Conservation (phyloP, 108 stramenopile genomes). For the Nitzschia putrida region DNA sequence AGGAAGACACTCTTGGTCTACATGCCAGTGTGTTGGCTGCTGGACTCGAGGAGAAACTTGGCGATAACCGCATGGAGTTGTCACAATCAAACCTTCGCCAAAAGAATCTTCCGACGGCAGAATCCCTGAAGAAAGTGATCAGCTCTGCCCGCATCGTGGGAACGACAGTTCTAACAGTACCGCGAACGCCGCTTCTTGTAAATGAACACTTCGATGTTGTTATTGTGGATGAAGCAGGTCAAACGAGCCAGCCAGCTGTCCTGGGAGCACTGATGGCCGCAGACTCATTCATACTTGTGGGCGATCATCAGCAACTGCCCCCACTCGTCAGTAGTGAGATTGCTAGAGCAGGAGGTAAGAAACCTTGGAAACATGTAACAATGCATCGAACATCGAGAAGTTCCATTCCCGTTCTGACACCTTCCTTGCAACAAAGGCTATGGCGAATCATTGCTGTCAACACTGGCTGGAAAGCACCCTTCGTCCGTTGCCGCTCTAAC, state of each 20-base stretch:
- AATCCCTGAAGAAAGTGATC: constrained; percentile 54
- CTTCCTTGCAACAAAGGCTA: constrained; percentile 58
- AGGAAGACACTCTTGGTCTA: constrained; percentile 54
- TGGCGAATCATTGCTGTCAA: constrained; percentile 84
- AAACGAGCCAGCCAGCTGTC: constrained; percentile 91
- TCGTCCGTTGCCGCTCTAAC: constrained; percentile 79
- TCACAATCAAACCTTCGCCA: background rate
- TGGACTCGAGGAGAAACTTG: constrained; percentile 10
- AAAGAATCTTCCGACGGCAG: constrained; percentile 28
- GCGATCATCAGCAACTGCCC: constrained; percentile 97
- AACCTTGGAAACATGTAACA: background rate
- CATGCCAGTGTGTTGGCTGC: constrained; percentile 56
- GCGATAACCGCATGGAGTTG: constrained; percentile 5
- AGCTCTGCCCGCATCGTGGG: constrained; percentile 79
- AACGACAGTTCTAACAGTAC: constrained; percentile 79
- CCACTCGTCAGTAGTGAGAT: constrained; percentile 87
- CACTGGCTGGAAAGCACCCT: constrained; percentile 85
- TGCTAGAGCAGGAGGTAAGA: constrained; percentile 81
- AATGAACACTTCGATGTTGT: constrained; percentile 92
- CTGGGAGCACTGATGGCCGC: constrained; percentile 88
- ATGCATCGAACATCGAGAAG: no score
- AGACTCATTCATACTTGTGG: constrained; percentile 91
- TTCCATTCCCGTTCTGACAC: background rate
- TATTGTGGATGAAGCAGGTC: constrained; percentile 98
- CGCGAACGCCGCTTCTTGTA: constrained; percentile 68